Evolutionary conservation across 225 moss, liverwort and hornwort species (phyloP).

Genomic region (Lunularia cruciata): DNA sequence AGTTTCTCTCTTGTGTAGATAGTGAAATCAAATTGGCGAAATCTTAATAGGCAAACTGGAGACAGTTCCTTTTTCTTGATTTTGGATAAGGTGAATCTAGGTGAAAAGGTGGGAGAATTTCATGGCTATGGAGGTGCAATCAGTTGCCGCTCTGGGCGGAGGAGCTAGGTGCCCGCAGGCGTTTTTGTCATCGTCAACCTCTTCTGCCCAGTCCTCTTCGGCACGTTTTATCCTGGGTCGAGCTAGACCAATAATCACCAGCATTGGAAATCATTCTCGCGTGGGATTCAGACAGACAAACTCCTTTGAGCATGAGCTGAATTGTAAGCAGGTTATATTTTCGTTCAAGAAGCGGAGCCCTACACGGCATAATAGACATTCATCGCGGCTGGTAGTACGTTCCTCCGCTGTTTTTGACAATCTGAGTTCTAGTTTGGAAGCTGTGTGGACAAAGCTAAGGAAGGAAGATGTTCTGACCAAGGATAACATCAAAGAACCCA

Average conservation of each 20-base stretch:
- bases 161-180: background rate
- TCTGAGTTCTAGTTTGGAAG: slow-evolving; percentile 85
- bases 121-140: slow-evolving; percentile 8
- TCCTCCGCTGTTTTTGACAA: slow-evolving; percentile 90
- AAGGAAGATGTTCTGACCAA: slow-evolving; percentile 84
- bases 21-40: no score
- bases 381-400: background rate
- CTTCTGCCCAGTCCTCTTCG: background rate
- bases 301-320: background rate
- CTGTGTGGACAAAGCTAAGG: slow-evolving; percentile 86
- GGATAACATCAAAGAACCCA: slow-evolving; percentile 80
- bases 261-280: background rate
- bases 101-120: background rate
- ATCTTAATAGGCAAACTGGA: no score
- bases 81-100: no score
- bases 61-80: no score
- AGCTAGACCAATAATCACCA: background rate
- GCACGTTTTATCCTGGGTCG: no score
- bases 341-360: background rate
- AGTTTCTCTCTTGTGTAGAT: no score
- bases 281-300: background rate
- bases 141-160: background rate
- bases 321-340: slow-evolving; percentile 8
- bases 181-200: no score
- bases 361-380: background rate